Base-by-base conservation (phyloP, 768 basidiomycete genomes). In the Agaricus subrufescens region DNA sequence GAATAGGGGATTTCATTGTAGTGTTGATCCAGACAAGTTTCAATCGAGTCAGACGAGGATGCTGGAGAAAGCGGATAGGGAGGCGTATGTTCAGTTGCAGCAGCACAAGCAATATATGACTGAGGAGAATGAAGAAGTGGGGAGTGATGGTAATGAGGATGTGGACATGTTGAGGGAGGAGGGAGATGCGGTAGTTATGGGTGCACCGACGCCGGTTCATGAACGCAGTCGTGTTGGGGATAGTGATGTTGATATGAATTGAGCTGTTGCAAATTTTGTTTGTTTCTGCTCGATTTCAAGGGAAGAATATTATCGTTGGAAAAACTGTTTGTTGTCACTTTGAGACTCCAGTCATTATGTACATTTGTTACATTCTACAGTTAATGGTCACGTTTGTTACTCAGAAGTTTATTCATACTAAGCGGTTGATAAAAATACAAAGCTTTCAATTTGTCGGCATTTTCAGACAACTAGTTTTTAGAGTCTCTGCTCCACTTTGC, bases 401-500 rank as follows among this genome's bases (percentile, higher is more conserved):
- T 34, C 31, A 11, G n/a, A 34, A 34, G 11, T 34, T 34, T 7
- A 11, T 34, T 34, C 31, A 34, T 11, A 34, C 11, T 6, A 12
- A 10, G 7, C 1, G 5, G 26, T 3, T 5, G 3, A 8, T 47
- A 14, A 29, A 38, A 5, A 46, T n/a, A n/a, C n/a, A n/a, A 8
- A 23, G 9, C 10, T 25, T 19, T 34, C 37, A 26, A 60, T 72
- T 84, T 19, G 82, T 74, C 25, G 89, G 86, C 82, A 92, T n/a
- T 82, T 71, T 93, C 63, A 93, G 71, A 65, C 88, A 91, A 37
- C 82, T 80, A 19, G 86, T 83, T 61, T 79, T 84, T 62, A 93
- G 67, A 0, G 67, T 94, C 91, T 7, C 91, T 91, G 58, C 88
- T 89, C 89, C 89, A 92, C 65, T 87, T 87, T 12, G 89, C 85